Evolutionary conservation across 345 rosid species (phyloP).

Genomic region (Geranium brycei): DNA sequence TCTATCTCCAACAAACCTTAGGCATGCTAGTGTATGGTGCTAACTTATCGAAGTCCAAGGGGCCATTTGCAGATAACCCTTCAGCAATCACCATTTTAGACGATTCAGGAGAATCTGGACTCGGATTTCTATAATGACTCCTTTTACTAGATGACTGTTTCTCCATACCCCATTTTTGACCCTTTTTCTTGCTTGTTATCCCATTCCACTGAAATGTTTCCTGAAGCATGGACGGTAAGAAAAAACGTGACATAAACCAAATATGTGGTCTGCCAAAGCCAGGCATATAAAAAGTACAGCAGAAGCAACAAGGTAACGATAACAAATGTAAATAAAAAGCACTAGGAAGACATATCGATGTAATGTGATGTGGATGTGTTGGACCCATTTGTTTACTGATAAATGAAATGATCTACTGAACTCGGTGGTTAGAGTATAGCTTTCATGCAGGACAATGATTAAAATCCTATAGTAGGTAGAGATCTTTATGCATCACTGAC

Average conservation of each 20-base stretch:
- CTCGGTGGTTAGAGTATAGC: too few species aligned
- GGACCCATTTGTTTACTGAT: too few species aligned
- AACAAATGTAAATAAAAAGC: too few species aligned
- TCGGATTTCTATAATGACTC: conserved; percentile 24
- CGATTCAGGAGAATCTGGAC: conserved; percentile 29
- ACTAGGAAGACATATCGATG: too few species aligned
- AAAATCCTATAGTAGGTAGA: too few species aligned
- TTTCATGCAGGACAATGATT: too few species aligned
- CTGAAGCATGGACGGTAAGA: conserved; percentile 21
- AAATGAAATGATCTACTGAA: too few species aligned
- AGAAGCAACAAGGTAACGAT: too few species aligned
- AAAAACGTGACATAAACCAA: not conserved
- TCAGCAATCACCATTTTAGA: conserved; percentile 21
- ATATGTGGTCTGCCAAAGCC: not conserved
- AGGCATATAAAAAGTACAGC: not conserved
- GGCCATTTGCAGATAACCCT: conserved; percentile 18
- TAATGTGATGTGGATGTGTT: too few species aligned
- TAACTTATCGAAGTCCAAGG: conserved; percentile 48
- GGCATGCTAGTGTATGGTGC: conserved; percentile 44
- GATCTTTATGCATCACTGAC: too few species aligned
- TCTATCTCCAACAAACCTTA: conserved; percentile 33
- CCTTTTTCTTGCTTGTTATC: conserved; percentile 73
- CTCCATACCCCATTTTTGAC: conserved; percentile 91
- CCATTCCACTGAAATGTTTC: conserved; percentile 71
- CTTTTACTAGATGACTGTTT: conserved; percentile 34